Evolutionary conservation across 83 land plant species (phyloP).

Genomic region (Diphasiastrum complanatum): DNA sequence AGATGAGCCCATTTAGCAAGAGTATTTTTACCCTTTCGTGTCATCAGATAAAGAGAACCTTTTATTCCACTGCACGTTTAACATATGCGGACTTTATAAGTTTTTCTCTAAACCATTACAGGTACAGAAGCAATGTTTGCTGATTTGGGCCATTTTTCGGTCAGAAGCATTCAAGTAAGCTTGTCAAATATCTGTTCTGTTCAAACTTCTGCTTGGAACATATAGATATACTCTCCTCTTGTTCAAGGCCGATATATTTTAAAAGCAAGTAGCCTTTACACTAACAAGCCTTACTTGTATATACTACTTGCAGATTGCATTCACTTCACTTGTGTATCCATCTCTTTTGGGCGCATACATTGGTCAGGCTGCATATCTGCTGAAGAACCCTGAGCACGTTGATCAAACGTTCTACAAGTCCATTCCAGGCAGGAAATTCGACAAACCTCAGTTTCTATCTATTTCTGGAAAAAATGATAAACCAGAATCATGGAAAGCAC

Average conservation of each 20-base stretch:
- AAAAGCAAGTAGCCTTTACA: no score
- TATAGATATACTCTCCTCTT: no score
- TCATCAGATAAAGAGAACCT: no score
- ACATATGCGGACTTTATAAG: no score
- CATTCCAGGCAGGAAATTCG: conserved; percentile 8
- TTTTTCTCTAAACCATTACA: no score
- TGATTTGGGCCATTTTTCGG: conserved; percentile 50
- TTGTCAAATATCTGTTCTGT: no score
- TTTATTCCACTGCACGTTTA: no score
- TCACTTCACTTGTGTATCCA: conserved; percentile 39
- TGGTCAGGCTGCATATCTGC: conserved; percentile 44
- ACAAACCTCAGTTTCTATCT: neutral
- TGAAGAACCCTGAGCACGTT: conserved; percentile 17
- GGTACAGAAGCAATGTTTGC: conserved; percentile 68
- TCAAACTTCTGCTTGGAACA: no score
- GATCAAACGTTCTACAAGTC: conserved; percentile 13
- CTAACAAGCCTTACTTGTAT: neutral
- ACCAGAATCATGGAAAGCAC: no score
- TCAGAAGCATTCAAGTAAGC: conserved; percentile 39
- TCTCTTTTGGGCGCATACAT: conserved; percentile 35
- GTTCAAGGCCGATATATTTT: no score
- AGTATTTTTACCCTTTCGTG: no score
- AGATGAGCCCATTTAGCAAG: no score
- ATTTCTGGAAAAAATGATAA: neutral
- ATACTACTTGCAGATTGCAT: conserved; percentile 41